Evolutionary conservation across 1,139 yeast species (phyloP).

Genomic region (Debaryomyces udenii): DNA sequence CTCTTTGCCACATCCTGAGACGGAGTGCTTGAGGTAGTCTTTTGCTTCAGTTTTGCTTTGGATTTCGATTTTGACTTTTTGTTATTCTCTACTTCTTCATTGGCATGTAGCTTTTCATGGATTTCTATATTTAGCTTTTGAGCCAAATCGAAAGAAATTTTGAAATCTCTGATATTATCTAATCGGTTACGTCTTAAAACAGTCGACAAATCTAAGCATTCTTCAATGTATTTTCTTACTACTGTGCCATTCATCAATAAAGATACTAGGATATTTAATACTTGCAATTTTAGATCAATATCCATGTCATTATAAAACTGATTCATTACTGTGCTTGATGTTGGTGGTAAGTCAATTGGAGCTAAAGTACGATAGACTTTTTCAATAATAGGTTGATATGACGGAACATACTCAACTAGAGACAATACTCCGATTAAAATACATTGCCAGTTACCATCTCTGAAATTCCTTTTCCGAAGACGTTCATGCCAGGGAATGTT

Average conservation of each 20-base stretch:
- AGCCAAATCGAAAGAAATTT: constrained; percentile 51
- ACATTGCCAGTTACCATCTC: constrained; percentile 86
- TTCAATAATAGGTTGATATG: constrained; percentile 50
- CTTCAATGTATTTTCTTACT: constrained; percentile 69
- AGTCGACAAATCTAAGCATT: constrained; percentile 66
- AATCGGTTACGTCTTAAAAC: constrained; percentile 66
- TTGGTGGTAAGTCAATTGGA: constrained; percentile 53
- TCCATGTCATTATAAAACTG: constrained; percentile 55
- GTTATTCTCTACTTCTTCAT: constrained; percentile 9
- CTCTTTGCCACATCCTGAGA: constrained; percentile 22
- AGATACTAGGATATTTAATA: constrained; percentile 58
- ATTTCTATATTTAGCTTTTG: constrained; percentile 47
- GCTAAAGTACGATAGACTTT: constrained; percentile 56
- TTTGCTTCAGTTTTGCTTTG: constrained; percentile 9
- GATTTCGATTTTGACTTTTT: constrained; percentile 4
- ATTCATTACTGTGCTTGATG: constrained; percentile 50
- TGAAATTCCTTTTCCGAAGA: constrained; percentile 70
- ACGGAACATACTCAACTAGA: constrained; percentile 59
- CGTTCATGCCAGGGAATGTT: constrained; percentile 78
- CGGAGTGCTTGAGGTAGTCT: constrained; percentile 15
- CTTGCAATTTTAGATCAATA: constrained; percentile 52
- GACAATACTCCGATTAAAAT: constrained; percentile 73
- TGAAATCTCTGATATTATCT: constrained; percentile 67
- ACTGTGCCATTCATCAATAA: constrained; percentile 59
- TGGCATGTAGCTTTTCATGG: constrained; percentile 25